Base-by-base conservation (phyloP, 1,139 yeast genomes). In the Blastobotrys indianensis region DNA sequence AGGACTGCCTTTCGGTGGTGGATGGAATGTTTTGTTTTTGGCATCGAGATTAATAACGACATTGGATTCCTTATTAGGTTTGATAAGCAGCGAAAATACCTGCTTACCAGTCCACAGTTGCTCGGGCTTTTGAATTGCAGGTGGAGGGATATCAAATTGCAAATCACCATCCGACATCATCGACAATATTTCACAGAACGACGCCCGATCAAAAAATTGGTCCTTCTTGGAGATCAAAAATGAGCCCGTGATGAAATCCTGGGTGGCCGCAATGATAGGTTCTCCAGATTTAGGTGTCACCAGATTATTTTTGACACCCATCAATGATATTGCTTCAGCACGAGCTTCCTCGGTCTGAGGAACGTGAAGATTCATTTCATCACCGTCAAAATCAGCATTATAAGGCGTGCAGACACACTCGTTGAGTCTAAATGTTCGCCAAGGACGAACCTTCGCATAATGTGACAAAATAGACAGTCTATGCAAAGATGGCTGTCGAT, bases 341-440 rank as follows among this genome's bases (percentile, higher is more conserved):
- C 98, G 75, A 1, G 98, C 98, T 67, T 94, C 99, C 67, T 94
- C 98, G 0, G 98, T 92, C 68, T 94, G 99, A 2, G 98, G 98
- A 38, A 94, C 98, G 63, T 94, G 99, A 63, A 94, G 74, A 66
- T 94, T 94, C 99, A 94, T 94, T 68, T 94, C 99, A 68, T 94
- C 99, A 66, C 99, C 99, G 67, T 94, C 99, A 63, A 94, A 94
- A 77, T 94, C 99, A 37, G 99, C 99, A 66, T 94, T 94, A 69
- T 92, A 94, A 1, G 98, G 98, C 0, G 98, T 92, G 73, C 99
- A 94, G 12, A 92, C 98, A 83, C 99, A 94, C 67, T 94, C 99
- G 62, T 94, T 94, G 58, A 94, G 76, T 56, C 99, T 75, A 70
- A 94, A 86, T 1, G 99, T 94, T 71, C 98, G 77, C 98, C 98